Evolutionary conservation across 106 monocot genomes (phyloP), one percentile per base, ranked within the genome.

Genomic region (Dactylorhiza incarnata): DNA sequence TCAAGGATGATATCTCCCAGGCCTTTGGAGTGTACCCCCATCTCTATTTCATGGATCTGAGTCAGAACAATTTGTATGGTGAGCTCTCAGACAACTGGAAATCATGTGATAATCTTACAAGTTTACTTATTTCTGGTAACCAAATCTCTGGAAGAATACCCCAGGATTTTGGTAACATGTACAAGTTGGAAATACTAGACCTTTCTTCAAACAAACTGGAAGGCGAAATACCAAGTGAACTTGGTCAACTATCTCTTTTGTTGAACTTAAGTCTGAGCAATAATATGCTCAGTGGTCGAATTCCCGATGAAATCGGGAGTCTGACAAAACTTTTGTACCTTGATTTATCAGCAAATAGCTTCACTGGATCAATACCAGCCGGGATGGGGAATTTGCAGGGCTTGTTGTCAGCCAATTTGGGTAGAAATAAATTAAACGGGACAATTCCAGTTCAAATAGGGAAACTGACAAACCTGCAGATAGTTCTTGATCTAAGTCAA

Each of bases 121-220:
- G 12, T 15, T 48, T 83, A 12, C 9, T 9, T 7, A 66, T 83
- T 15, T 68, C 83, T 6, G 58, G 56, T 14, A 83, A 83, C 12
- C n/a, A 29, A 10, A 15, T 84, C n/a, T 37, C 66, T 46, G 80
- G 84, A 51, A 65, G 16, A 29, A 80, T 84, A 73, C 80, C 84
- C 25, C 45, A 72, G 0, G 73, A 73, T 15, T 44, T 84, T 49
- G 80, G 80, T 9, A 26, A 45, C 9, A 6, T 77, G 6, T 9
- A 74, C 43, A 10, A 43, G 5, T 43, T 82, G n/a, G 66, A 3
- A 13, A 55, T 7, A n/a, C 77, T 82, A 3, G 77, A 82, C 23
- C 68, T 78, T 16, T 84, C 84, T 29, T 63, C 72, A 26, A 84
- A 84, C 51, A 49, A 52, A 8, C 20, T 84, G 2, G 50, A 0